These are phyloP conservation scores for Biscogniauxia sp. DNA, from an alignment of 2,329 filamentous ascomycete species.

Conservation along the genomic window DNA sequence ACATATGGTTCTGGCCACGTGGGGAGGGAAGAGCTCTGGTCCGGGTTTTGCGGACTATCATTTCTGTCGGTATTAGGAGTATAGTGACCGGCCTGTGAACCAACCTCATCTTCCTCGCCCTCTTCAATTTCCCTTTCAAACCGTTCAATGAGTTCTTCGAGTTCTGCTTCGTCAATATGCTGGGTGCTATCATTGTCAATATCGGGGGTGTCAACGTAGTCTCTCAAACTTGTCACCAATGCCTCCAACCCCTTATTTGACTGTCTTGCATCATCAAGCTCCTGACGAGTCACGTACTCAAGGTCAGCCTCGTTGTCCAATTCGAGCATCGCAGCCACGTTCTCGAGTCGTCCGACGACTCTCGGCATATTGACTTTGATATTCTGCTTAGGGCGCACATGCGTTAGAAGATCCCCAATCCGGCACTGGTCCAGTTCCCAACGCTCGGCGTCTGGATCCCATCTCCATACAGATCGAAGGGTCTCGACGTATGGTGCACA, in stretches of 20 bases:
- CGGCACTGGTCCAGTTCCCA: background rate
- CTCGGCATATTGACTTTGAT: constrained; percentile 4
- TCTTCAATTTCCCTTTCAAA: background rate
- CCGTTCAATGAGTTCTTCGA: background rate
- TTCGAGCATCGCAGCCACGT: constrained; percentile 5
- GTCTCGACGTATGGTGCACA: background rate
- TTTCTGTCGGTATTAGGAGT: background rate
- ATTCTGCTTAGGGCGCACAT: background rate
- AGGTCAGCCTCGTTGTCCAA: constrained; percentile 2
- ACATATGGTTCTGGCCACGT: background rate
- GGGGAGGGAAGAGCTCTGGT: background rate
- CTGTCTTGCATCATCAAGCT: constrained; percentile 2
- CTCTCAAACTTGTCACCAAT: constrained; percentile 4
- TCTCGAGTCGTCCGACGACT: constrained; percentile 9
- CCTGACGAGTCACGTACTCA: constrained; percentile 1
- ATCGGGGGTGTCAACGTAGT: constrained; percentile 1
- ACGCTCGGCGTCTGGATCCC: background rate
- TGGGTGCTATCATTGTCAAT: background rate
- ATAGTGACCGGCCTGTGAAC: background rate
- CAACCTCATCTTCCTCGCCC: background rate
- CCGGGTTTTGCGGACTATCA: background rate
- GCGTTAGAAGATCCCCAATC: constrained; percentile 1
- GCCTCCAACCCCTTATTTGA: constrained; percentile 5
- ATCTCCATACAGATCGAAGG: background rate
- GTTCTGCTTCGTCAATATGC: background rate